Evolutionary conservation across 2,329 filamentous ascomycete species (phyloP).

Genomic region (Nemania abortiva): DNA sequence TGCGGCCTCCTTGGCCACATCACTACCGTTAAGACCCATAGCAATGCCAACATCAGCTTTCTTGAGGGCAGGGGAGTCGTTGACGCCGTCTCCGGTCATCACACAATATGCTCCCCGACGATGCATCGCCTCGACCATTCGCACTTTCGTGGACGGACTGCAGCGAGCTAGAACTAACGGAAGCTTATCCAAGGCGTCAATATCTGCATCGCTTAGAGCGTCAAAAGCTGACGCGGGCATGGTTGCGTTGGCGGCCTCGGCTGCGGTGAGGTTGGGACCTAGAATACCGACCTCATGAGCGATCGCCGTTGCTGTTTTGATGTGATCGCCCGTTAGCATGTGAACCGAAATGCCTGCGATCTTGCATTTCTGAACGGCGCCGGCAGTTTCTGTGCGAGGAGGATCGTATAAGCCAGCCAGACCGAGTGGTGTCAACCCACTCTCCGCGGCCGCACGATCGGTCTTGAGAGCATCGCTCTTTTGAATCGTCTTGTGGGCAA

Average conservation of each 20-base stretch:
- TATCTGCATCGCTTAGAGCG: slow-evolving; percentile 69
- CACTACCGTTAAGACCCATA: slow-evolving; percentile 77
- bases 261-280: slow-evolving; percentile 51
- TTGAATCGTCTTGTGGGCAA: slow-evolving; percentile 66
- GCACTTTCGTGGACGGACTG: slow-evolving; percentile 78
- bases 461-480: slow-evolving; percentile 54
- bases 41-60: slow-evolving; percentile 81
- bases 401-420: slow-evolving; percentile 80
- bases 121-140: slow-evolving; percentile 80
- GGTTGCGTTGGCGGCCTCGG: slow-evolving; percentile 60
- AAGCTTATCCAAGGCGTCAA: slow-evolving; percentile 70
- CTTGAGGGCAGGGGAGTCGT: slow-evolving; percentile 79
- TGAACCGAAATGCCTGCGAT: slow-evolving; percentile 73
- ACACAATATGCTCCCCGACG: slow-evolving; percentile 75
- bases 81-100: slow-evolving; percentile 82
- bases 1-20: slow-evolving; percentile 83
- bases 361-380: slow-evolving; percentile 69
- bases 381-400: slow-evolving; percentile 74
- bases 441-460: slow-evolving; percentile 67
- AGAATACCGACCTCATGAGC: slow-evolving; percentile 75
- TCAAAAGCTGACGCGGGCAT: slow-evolving; percentile 75
- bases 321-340: slow-evolving; percentile 78
- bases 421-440: slow-evolving; percentile 72
- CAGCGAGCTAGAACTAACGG: slow-evolving; percentile 78
- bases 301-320: slow-evolving; percentile 75